A percentile compares a stretch with the other conserved stretches of the same genome.
phyloP scores from a whole-genome alignment of 2,329 filamentous ascomycete genomes.

The Botryosphaeria dothidea region DNA sequence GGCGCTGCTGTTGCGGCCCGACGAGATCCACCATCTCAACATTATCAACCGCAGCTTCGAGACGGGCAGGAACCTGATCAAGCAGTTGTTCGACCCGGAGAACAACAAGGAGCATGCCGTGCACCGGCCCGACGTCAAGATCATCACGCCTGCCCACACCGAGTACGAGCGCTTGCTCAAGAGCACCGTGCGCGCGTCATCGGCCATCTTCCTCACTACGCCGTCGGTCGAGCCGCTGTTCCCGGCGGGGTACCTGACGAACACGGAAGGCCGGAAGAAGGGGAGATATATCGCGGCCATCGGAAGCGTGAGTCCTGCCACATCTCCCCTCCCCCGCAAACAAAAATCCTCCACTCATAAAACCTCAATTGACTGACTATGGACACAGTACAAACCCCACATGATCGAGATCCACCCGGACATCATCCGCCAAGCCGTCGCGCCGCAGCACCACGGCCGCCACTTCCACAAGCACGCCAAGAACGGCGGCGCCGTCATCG shows the following conservation, averaged over 20 bases:
- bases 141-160: slow-evolving; percentile 69
- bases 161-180: slow-evolving; percentile 69
- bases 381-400: slow-evolving; percentile 57
- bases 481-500: slow-evolving; percentile 61
- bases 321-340: too few relatives aligned
- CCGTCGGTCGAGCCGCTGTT: slow-evolving; percentile 76
- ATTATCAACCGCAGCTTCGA: slow-evolving; percentile 77
- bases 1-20: slow-evolving; percentile 69
- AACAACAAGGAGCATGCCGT: slow-evolving; percentile 25
- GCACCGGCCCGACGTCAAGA: slow-evolving; percentile 60
- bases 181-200: slow-evolving; percentile 69
- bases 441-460: slow-evolving; percentile 52
- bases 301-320: slow-evolving; percentile 49
- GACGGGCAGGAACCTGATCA: slow-evolving; percentile 54
- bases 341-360: too few relatives aligned
- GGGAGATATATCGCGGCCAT: slow-evolving; percentile 72
- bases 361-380: neutral
- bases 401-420: slow-evolving; percentile 85
- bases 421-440: slow-evolving; percentile 66
- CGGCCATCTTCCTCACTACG: slow-evolving; percentile 88
- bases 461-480: slow-evolving; percentile 67
- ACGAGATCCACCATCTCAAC: slow-evolving; percentile 75
- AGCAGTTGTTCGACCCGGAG: slow-evolving; percentile 55
- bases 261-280: slow-evolving; percentile 67
- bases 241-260: slow-evolving; percentile 70